Percentiles rank a stretch among this genome's conserved stretches.
These are phyloP conservation scores for Chrysanthemum lavandulifolium DNA, from an alignment of 129 eudicot species.

Conservation along the genomic window DNA sequence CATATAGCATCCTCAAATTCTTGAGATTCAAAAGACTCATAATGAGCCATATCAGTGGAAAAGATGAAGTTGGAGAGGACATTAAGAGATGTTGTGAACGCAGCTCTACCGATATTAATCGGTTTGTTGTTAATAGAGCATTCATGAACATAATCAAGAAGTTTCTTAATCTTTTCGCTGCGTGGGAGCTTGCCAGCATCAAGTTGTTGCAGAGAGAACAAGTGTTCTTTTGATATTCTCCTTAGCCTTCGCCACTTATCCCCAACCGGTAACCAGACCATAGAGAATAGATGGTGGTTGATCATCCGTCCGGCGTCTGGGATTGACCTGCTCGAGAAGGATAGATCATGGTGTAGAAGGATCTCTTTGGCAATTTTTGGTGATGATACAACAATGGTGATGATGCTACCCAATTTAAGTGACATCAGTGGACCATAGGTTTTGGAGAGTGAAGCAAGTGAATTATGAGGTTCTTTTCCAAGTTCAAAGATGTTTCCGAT, in stretches of 20 bases:
- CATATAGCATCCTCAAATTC: slow-evolving; percentile 17
- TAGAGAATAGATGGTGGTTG: slow-evolving; percentile 4
- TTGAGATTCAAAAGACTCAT: slow-evolving; percentile 18
- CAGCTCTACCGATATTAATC: slow-evolving; percentile 8
- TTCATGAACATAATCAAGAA: background rate
- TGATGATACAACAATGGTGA: background rate
- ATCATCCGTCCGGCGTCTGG: background rate
- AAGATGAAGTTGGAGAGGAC: slow-evolving; percentile 16
- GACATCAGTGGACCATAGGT: slow-evolving; percentile 33
- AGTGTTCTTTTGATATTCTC: slow-evolving; percentile 7
- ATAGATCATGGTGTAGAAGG: background rate
- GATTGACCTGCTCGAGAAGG: slow-evolving; percentile 4
- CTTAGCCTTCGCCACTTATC: slow-evolving; percentile 1
- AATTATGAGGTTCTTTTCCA: slow-evolving; percentile 42
- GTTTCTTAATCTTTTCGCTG: background rate
- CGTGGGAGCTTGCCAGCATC: slow-evolving; percentile 2
- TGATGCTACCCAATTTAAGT: background rate
- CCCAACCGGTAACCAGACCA: slow-evolving; percentile 7
- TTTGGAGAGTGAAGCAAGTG: slow-evolving; percentile 42
- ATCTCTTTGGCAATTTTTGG: background rate
- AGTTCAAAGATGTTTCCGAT: slow-evolving; percentile 44
- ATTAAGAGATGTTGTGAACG: slow-evolving; percentile 13
- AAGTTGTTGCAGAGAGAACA: background rate
- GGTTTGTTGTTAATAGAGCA: background rate
- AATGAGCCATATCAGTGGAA: slow-evolving; percentile 20